A percentile compares a stretch with the other conserved stretches of the same genome.
phyloP scores from a whole-genome alignment of 2,329 filamentous ascomycete genomes.

The Zymoseptoria passerinii region DNA sequence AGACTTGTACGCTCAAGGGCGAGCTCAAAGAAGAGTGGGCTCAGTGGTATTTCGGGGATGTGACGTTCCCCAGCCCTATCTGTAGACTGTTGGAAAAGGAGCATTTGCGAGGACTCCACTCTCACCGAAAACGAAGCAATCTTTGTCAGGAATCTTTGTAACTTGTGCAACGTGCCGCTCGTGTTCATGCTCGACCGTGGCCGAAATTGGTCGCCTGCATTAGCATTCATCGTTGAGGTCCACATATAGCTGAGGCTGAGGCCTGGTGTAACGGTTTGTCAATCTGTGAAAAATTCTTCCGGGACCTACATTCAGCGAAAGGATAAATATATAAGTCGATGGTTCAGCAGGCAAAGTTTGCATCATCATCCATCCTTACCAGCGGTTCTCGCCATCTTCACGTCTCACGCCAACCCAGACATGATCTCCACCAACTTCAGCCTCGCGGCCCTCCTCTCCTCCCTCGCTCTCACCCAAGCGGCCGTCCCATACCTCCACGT shows the following conservation, averaged over 20 bases:
- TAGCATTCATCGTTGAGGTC: not conserved
- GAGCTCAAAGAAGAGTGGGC: not conserved
- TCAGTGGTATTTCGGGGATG: not conserved
- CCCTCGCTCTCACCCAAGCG: not conserved
- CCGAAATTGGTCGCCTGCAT: not conserved
- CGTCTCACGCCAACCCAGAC: not conserved
- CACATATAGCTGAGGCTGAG: not conserved
- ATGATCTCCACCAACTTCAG: not conserved
- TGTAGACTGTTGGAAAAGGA: not conserved
- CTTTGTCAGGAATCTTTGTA: not conserved
- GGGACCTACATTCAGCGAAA: not conserved
- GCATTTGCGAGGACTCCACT: not conserved
- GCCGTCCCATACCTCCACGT: conserved; percentile 13
- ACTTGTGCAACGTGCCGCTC: not conserved
- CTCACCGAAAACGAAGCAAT: not conserved
- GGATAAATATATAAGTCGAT: not conserved
- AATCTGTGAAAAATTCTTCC: not conserved
- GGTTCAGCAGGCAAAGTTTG: not conserved
- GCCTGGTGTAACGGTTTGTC: not conserved
- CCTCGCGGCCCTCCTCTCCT: not conserved
- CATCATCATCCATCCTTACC: not conserved
- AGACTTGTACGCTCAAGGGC: not conserved
- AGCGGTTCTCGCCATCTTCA: not conserved
- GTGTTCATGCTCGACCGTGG: not conserved
- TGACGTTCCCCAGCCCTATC: not conserved